A percentile compares a stretch with the other conserved stretches of the same genome.
These are phyloP conservation scores for Candida sanyaensis DNA, from an alignment of 1,139 yeast genomes.

Conservation along the genomic window DNA sequence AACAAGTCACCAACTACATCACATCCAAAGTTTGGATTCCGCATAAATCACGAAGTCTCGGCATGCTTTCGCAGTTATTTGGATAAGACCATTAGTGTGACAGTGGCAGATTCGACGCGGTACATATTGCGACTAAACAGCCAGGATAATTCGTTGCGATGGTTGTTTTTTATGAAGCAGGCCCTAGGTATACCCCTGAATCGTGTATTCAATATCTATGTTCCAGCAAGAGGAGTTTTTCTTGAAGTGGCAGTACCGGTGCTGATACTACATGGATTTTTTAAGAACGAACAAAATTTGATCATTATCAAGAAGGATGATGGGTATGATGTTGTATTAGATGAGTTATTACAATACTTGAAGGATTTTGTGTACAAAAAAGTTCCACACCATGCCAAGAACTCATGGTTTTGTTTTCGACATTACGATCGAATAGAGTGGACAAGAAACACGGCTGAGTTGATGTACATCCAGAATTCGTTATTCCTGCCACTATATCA, in stretches of 20 bases:
- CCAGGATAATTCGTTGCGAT: conserved; percentile 52
- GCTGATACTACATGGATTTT: conserved; percentile 19
- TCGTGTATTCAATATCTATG: conserved; percentile 33
- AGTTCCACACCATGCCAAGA: conserved; percentile 7
- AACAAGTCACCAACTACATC: conserved; percentile 37
- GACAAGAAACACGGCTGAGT: conserved; percentile 56
- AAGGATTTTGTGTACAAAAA: conserved; percentile 21
- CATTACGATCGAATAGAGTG: conserved; percentile 78
- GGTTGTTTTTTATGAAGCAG: conserved; percentile 63
- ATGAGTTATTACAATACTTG: conserved; percentile 37
- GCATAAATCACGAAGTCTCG: conserved; percentile 21
- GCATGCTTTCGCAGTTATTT: conserved; percentile 62
- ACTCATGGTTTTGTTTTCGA: conserved; percentile 58
- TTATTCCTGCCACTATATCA: conserved; percentile 27
- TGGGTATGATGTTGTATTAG: conserved; percentile 39
- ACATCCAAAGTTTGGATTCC: conserved; percentile 26
- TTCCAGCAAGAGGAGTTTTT: conserved; percentile 55
- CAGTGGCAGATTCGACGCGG: conserved; percentile 29
- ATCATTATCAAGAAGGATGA: conserved; percentile 15
- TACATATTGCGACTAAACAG: conserved; percentile 61
- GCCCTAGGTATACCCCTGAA: conserved; percentile 32
- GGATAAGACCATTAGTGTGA: conserved; percentile 67
- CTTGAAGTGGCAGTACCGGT: conserved; percentile 46
- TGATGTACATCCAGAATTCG: conserved; percentile 37
- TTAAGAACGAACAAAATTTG: conserved; percentile 10